These are phyloP conservation scores for Scheffersomyces coipomensis DNA, from an alignment of 805 yeast species.

Conservation along the genomic window DNA sequence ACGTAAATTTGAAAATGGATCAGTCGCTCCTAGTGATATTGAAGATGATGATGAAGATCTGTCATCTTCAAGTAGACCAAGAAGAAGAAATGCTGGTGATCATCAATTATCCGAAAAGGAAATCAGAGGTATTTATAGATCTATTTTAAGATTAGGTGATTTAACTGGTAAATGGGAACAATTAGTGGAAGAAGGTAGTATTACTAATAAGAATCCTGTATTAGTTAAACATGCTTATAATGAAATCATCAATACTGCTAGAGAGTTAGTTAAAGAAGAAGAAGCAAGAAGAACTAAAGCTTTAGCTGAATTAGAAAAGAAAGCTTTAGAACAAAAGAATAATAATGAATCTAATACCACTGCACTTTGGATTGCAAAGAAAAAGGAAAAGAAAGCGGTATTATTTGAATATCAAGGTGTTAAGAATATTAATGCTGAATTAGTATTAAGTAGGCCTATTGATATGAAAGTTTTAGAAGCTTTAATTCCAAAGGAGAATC, in stretches of 20 bases:
- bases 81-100: slow-evolving; percentile 34
- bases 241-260: slow-evolving; percentile 67
- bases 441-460: slow-evolving; percentile 76
- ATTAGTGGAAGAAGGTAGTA: slow-evolving; percentile 83
- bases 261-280: slow-evolving; percentile 59
- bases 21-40: slow-evolving; percentile 28
- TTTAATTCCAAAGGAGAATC: slow-evolving; percentile 52
- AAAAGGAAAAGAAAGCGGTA: slow-evolving; percentile 86
- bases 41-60: slow-evolving; percentile 44
- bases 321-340: slow-evolving; percentile 50
- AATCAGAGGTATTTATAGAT: slow-evolving; percentile 78
- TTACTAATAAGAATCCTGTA: slow-evolving; percentile 81
- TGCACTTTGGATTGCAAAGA: slow-evolving; percentile 58
- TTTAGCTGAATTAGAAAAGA: slow-evolving; percentile 57
- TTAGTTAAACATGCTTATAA: slow-evolving; percentile 70
- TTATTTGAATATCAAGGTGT: slow-evolving; percentile 86
- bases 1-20: slow-evolving; percentile 46
- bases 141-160: slow-evolving; percentile 81
- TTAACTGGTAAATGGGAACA: slow-evolving; percentile 76
- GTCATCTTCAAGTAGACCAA: slow-evolving; percentile 20
- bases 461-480: slow-evolving; percentile 70
- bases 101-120: slow-evolving; percentile 78
- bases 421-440: slow-evolving; percentile 87
- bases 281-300: slow-evolving; percentile 59
- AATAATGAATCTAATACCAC: slow-evolving; percentile 45